Percentiles rank a stretch among this genome's conserved stretches.
Conservation (phyloP, 2,329 filamentous ascomycete species). For the Furcasterigmium sp. region DNA sequence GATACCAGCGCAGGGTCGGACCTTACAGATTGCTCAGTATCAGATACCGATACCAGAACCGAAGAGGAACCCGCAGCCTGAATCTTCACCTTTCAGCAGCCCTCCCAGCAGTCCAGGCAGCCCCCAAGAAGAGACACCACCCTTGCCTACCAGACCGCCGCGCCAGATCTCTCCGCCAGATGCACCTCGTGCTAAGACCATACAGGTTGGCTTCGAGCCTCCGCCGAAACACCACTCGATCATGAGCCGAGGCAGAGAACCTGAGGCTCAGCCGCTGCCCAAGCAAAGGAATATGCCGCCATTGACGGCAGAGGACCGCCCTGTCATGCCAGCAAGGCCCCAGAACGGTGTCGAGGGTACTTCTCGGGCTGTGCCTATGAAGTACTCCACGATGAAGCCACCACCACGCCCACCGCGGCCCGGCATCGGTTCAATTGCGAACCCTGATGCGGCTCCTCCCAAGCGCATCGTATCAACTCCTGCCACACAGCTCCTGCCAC, state of each 20-base stretch:
- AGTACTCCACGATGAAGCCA: conserved; percentile 25
- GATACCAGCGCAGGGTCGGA: conserved; percentile 22
- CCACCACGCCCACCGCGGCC: conserved; percentile 39
- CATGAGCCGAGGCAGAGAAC: background rate
- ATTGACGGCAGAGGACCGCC: conserved; percentile 35
- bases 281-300: conserved; percentile 28
- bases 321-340: conserved; percentile 46
- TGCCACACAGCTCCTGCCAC: conserved; percentile 10
- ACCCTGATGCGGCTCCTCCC: conserved; percentile 17
- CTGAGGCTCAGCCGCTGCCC: background rate
- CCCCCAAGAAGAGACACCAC: conserved; percentile 43
- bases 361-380: conserved; percentile 17
- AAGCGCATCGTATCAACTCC: conserved; percentile 17
- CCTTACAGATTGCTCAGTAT: conserved; percentile 12
- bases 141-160: conserved; percentile 41
- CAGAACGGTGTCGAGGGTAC: conserved; percentile 27
- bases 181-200: conserved; percentile 21
- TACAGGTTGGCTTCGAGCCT: conserved; percentile 39
- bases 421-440: conserved; percentile 14
- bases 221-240: conserved; percentile 45
- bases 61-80: conserved; percentile 31
- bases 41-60: conserved; percentile 20
- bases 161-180: conserved; percentile 15
- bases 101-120: conserved; percentile 71
- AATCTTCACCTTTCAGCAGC: conserved; percentile 77